Percentiles rank a stretch among this genome's conserved stretches.
These are phyloP conservation scores for Sungouiella thailandica DNA, from an alignment of 805 yeast genomes.

Conservation along the genomic window DNA sequence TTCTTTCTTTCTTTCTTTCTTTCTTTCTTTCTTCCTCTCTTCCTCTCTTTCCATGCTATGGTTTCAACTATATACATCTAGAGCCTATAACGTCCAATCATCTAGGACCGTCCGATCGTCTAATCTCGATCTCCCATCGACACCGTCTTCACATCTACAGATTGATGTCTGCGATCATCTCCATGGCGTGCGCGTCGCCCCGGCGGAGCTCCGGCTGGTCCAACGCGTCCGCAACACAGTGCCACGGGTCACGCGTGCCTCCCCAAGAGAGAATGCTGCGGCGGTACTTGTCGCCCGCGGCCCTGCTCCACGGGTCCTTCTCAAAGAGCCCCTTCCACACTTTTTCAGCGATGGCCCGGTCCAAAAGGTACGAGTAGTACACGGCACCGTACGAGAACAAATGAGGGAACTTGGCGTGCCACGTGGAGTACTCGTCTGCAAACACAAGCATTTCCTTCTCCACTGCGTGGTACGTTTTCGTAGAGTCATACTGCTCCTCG, in stretches of 20 bases:
- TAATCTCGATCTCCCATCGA: no score
- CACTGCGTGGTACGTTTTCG: conserved; percentile 58
- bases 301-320: conserved; percentile 62
- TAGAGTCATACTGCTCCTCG: conserved; percentile 37
- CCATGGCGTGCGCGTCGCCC: conserved; percentile 76
- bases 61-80: conserved; percentile 5
- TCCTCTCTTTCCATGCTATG: no score
- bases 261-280: conserved; percentile 83
- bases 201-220: conserved; percentile 53
- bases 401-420: conserved; percentile 96
- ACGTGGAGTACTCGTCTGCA: conserved; percentile 65
- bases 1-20: no score
- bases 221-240: conserved; percentile 72
- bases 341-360: conserved; percentile 85
- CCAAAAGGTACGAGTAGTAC: conserved; percentile 86
- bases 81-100: no score
- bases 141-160: no score
- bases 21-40: no score
- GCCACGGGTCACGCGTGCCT: conserved; percentile 88
- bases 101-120: no score
- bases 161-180: no score
- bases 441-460: conserved; percentile 58
- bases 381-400: conserved; percentile 90
- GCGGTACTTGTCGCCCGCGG: conserved; percentile 72
- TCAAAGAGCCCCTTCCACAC: conserved; percentile 74